Percentiles rank a stretch among this genome's conserved stretches.
Evolutionary conservation across 1,139 yeast genomes (phyloP).

Genomic region (Yamadazyma jaroonii): DNA sequence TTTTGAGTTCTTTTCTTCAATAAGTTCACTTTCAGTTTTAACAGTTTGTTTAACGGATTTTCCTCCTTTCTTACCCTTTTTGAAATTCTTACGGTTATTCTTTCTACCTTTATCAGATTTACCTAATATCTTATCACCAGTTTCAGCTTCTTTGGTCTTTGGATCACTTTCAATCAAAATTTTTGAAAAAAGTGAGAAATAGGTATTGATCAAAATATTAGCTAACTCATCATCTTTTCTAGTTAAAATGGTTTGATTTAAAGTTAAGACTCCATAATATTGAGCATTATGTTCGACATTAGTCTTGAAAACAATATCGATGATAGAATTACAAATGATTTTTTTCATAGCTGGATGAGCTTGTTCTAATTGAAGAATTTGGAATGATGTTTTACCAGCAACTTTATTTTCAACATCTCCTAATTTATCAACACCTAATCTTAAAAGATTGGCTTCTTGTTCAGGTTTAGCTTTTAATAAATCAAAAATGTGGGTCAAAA

Average conservation of each 20-base stretch:
- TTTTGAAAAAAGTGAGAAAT: slow-evolving; percentile 84
- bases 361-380: slow-evolving; percentile 76
- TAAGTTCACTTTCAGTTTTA: slow-evolving; percentile 66
- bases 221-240: slow-evolving; percentile 76
- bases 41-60: slow-evolving; percentile 62
- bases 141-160: slow-evolving; percentile 28
- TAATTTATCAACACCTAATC: slow-evolving; percentile 87
- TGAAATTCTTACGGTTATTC: slow-evolving; percentile 50
- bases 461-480: slow-evolving; percentile 86
- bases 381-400: slow-evolving; percentile 83
- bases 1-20: slow-evolving; percentile 83
- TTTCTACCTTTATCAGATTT: slow-evolving; percentile 48
- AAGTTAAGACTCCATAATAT: slow-evolving; percentile 82
- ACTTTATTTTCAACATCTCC: slow-evolving; percentile 94
- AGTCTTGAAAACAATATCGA: slow-evolving; percentile 76
- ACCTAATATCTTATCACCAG: slow-evolving; percentile 36
- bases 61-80: slow-evolving; percentile 74
- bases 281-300: slow-evolving; percentile 82
- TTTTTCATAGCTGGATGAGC: slow-evolving; percentile 96
- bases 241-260: slow-evolving; percentile 89
- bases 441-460: slow-evolving; percentile 88
- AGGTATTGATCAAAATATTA: slow-evolving; percentile 76
- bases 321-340: slow-evolving; percentile 72
- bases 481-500: slow-evolving; percentile 75
- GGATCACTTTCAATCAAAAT: slow-evolving; percentile 66